Evolutionary conservation across 192 early-diverging fungal species (phyloP), one percentile per base, ranked within the genome.

Genomic region (Podila epigama): DNA sequence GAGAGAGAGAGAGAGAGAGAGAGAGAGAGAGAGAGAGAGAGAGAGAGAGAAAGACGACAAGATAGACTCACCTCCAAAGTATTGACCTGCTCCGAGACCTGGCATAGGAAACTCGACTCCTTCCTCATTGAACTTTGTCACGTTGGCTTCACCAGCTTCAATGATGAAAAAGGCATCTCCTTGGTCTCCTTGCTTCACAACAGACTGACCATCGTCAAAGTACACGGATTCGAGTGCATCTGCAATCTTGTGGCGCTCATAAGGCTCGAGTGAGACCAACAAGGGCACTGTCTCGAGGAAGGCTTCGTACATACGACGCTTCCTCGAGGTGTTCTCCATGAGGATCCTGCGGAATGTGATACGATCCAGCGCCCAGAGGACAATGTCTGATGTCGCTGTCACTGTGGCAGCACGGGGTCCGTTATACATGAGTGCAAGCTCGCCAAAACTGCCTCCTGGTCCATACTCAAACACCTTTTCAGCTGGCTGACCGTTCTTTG

Each of bases 401-500:
- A 99, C 92, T 0, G 96, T 97, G n/a, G 97, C 97, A 2, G 97
- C 97, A 35, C 97, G 89, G 22, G 97, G 97, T 10, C 96, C 96
- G 78, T 98, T 98, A 82, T 99, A 99, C 97, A 99, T 99, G 18
- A 99, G 86, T 34, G 97, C 97, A 52, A 99, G 86, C 84, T 99
- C 96, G 63, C 97, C 97, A 93, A 99, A 99, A 73, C 90, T 92
- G 33, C 95, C 96, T 48, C 93, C 91, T 27, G 92, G 85, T 10
- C 81, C 91, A 66, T 96, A 97, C 50, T 87, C 83, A 51, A 88
- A 80, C 5, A 98, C 96, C 77, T 92, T 94, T 52, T 84, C 81
- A 12, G 92, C 85, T 4, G 88, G 69, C 15, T 83, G 84, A 2
- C 84, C 90, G 25, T 87, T 84, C 69, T 91, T 90, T 40, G 86